Conservation (phyloP, 306 rosid species). For the Glycine soja region DNA sequence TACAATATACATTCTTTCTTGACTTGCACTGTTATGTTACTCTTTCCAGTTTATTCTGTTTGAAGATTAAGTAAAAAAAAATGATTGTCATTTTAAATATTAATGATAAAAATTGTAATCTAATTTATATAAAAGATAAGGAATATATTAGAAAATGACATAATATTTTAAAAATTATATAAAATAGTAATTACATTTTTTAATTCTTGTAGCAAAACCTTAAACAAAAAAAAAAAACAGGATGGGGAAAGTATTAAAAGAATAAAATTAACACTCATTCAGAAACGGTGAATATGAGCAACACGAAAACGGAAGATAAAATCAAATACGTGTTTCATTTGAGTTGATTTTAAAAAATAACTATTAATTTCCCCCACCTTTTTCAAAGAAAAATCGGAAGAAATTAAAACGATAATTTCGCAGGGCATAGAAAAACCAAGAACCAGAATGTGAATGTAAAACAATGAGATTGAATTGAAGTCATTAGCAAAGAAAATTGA, state of each 20-base stretch:
- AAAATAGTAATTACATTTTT: too few relatives aligned
- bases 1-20: not conserved
- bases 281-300: not conserved
- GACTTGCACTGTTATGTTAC: too few relatives aligned
- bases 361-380: not conserved
- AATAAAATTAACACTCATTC: too few relatives aligned
- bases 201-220: not conserved
- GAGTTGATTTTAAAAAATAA: not conserved
- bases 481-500: too few relatives aligned
- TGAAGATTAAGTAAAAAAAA: too few relatives aligned
- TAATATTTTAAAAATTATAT: too few relatives aligned
- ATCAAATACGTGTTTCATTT: not conserved
- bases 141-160: not conserved
- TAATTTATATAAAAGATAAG: not conserved
- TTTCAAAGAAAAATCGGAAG: not conserved
- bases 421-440: rapidly evolving
- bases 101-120: too few relatives aligned
- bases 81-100: too few relatives aligned
- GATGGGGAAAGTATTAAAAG: not conserved
- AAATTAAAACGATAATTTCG: not conserved
- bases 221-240: not conserved
- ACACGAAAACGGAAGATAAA: not conserved
- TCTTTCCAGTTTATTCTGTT: too few relatives aligned
- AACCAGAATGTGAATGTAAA: not conserved
- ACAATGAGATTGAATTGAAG: not conserved